Evolutionary conservation across 306 rosid genomes (phyloP).

Genomic region (Calophaca sinica): DNA sequence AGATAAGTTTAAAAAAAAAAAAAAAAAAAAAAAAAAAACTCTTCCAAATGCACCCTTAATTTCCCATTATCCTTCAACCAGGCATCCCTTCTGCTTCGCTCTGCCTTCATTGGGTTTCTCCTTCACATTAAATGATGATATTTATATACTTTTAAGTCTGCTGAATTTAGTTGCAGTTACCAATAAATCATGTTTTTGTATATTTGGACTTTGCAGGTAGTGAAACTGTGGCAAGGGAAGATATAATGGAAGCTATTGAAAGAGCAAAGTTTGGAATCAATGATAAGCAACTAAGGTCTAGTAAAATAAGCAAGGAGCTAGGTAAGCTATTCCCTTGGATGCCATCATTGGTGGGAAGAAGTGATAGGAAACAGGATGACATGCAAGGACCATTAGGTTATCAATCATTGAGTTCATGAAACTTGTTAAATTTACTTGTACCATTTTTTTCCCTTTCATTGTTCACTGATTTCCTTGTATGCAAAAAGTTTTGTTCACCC

Average conservation of each 20-base stretch:
- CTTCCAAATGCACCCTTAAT: background rate
- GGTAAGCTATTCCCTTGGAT: slow-evolving; percentile 89
- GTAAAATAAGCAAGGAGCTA: slow-evolving; percentile 74
- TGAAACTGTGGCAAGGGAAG: slow-evolving; percentile 82
- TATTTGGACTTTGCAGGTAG: slow-evolving; percentile 61
- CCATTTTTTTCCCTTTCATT: slow-evolving; percentile 16
- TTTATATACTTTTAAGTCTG: slow-evolving; percentile 11
- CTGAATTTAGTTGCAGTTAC: background rate
- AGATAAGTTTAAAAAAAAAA: too few relatives aligned
- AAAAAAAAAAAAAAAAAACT: too few relatives aligned
- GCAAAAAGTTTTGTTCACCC: slow-evolving; percentile 33
- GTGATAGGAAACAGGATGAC: slow-evolving; percentile 57
- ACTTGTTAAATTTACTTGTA: background rate
- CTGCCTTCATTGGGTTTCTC: slow-evolving; percentile 8
- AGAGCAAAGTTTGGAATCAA: slow-evolving; percentile 92
- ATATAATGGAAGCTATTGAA: slow-evolving; percentile 91
- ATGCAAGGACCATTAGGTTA: slow-evolving; percentile 80
- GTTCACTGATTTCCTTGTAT: slow-evolving; percentile 20
- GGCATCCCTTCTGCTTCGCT: background rate
- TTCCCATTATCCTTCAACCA: slow-evolving; percentile 4
- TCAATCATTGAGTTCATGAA: slow-evolving; percentile 74
- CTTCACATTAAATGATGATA: slow-evolving; percentile 11
- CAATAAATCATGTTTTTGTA: background rate
- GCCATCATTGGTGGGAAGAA: slow-evolving; percentile 77
- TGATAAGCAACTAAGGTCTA: slow-evolving; percentile 61